Evolutionary conservation across 2,329 filamentous ascomycete genomes (phyloP).

Genomic region (Colletotrichum euphorbiae): DNA sequence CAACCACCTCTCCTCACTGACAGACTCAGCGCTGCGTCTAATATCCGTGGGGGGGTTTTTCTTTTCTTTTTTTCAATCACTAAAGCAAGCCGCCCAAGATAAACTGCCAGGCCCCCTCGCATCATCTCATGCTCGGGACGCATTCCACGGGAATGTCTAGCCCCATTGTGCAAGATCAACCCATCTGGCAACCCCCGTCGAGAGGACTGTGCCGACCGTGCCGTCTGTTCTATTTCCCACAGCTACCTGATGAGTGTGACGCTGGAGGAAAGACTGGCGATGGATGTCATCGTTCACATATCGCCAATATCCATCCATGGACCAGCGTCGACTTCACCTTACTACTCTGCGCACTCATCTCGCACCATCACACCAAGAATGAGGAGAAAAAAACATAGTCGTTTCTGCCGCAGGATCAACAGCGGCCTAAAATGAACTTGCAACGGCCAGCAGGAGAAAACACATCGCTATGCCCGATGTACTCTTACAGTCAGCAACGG

Average conservation of each 20-base stretch:
- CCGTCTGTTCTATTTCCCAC: too few species aligned
- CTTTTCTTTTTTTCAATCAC: constrained; percentile 17
- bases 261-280: neutral
- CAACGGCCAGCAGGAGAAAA: constrained; percentile 8
- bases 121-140: constrained; percentile 10
- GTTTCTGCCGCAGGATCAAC: neutral
- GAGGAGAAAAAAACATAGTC: neutral
- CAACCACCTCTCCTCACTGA: neutral
- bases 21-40: neutral
- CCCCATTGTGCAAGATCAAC: constrained; percentile 2
- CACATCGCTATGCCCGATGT: constrained; percentile 5
- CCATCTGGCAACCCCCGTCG: neutral
- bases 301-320: neutral
- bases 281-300: neutral
- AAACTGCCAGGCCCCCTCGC: constrained; percentile 2
- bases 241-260: neutral
- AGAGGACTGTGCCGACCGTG: neutral
- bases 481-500: constrained; percentile 2
- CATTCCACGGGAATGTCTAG: constrained; percentile 10
- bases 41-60: neutral
- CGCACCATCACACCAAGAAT: neutral
- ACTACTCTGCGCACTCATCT: neutral
- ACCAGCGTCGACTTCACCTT: neutral
- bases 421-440: constrained; percentile 4
- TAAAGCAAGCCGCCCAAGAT: constrained; percentile 14